A percentile compares a stretch with the other conserved stretches of the same genome.
Evolutionary conservation across 2,329 filamentous ascomycete genomes (phyloP).

Genomic region (Colletotrichum liriopes): DNA sequence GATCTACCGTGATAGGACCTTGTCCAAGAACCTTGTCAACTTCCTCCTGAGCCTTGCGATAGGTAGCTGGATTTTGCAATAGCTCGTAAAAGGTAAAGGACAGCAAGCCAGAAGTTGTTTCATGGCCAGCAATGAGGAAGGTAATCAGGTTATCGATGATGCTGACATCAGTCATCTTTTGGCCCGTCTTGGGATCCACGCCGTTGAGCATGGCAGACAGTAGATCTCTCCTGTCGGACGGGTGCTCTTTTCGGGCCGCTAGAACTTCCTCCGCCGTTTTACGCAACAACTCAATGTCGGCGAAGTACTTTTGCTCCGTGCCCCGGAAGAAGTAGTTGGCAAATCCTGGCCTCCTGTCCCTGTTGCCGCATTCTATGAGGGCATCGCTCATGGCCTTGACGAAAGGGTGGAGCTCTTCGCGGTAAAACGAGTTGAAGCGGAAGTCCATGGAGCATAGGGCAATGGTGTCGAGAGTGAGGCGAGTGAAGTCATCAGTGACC

Average conservation of each 20-base stretch:
- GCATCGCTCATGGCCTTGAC: conserved; percentile 74
- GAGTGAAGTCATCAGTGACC: conserved; percentile 72
- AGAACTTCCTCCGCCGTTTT: conserved; percentile 72
- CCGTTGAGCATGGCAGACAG: conserved; percentile 78
- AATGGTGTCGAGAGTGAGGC: conserved; percentile 74
- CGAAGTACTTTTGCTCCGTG: conserved; percentile 61
- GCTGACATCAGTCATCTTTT: conserved; percentile 70
- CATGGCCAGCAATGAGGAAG: conserved; percentile 78
- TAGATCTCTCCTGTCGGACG: conserved; percentile 70
- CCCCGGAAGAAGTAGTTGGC: conserved; percentile 62
- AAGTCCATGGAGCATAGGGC: conserved; percentile 72
- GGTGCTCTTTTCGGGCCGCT: conserved; percentile 68
- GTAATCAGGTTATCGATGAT: conserved; percentile 80
- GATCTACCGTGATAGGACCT: conserved; percentile 69
- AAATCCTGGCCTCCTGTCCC: conserved; percentile 62
- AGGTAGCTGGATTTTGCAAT: conserved; percentile 73
- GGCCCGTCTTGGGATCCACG: conserved; percentile 75
- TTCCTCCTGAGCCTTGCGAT: conserved; percentile 75
- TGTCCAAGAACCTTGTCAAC: conserved; percentile 76
- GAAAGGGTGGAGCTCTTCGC: conserved; percentile 52
- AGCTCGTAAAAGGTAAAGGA: conserved; percentile 78
- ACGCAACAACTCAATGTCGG: conserved; percentile 67
- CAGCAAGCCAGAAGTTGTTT: conserved; percentile 78
- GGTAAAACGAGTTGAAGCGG: conserved; percentile 76
- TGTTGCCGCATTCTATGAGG: conserved; percentile 68